Percentiles rank a stretch among this genome's conserved stretches.
phyloP scores from a whole-genome alignment of 495 filamentous ascomycete genomes.

The Penicillium maclennaniae region DNA sequence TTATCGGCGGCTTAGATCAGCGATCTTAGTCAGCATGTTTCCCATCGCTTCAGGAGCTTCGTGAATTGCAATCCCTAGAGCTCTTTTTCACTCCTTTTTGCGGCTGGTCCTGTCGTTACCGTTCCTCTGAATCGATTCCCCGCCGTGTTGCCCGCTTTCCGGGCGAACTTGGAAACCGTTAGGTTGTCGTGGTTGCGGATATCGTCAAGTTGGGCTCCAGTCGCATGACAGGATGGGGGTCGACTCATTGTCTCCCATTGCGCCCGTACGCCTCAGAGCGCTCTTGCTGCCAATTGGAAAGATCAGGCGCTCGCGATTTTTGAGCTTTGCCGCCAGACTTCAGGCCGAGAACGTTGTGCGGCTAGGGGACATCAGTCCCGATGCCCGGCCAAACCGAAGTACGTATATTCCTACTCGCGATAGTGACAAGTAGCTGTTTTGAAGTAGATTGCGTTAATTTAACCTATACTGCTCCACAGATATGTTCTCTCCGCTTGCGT shows the following conservation, averaged over 20 bases:
- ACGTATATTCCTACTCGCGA: conserved; percentile 29
- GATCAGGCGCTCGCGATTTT: conserved; percentile 78
- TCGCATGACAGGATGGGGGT: conserved; percentile 66
- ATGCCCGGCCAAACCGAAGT: conserved; percentile 86
- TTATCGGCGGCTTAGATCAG: conserved; percentile 18
- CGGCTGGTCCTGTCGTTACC: background rate
- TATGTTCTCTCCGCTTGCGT: conserved; percentile 92
- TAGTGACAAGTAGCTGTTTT: background rate
- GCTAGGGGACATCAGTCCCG: conserved; percentile 86
- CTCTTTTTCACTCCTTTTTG: conserved; percentile 3
- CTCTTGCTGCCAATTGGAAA: conserved; percentile 80
- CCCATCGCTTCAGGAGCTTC: conserved; percentile 19
- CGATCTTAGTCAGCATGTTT: conserved; percentile 9
- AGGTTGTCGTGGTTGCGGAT: conserved; percentile 33
- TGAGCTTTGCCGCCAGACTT: conserved; percentile 71
- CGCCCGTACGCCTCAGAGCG: conserved; percentile 81
- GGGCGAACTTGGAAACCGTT: conserved; percentile 14
- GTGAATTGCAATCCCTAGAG: conserved; percentile 6
- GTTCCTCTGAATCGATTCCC: background rate
- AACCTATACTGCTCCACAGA: conserved; percentile 50
- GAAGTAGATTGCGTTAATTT: conserved; percentile 13
- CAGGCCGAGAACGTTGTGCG: conserved; percentile 77
- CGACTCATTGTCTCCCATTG: conserved; percentile 81
- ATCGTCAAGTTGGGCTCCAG: conserved; percentile 28
- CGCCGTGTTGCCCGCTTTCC: background rate